phyloP scores from a whole-genome alignment of 2,329 filamentous ascomycete genomes.

The Penicillium concentricum region DNA sequence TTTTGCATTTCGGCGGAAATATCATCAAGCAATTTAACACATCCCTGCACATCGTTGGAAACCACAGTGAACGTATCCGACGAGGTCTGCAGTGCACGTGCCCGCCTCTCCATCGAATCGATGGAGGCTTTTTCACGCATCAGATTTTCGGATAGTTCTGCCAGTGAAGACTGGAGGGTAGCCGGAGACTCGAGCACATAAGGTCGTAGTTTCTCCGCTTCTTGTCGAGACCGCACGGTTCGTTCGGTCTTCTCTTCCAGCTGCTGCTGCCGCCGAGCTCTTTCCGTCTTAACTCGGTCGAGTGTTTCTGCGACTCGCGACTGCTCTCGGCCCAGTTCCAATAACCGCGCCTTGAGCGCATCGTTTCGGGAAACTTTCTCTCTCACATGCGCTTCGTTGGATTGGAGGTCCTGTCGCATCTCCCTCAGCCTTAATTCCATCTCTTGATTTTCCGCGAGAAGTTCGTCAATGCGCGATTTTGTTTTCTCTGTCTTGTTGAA shows the following conservation, averaged over 20 bases:
- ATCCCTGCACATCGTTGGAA: conserved; percentile 78
- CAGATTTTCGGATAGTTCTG: conserved; percentile 77
- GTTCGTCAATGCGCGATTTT: conserved; percentile 80
- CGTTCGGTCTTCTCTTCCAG: conserved; percentile 52
- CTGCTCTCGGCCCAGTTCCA: conserved; percentile 79
- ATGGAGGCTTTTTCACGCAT: conserved; percentile 78
- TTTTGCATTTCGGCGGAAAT: conserved; percentile 79
- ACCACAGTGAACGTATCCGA: conserved; percentile 86
- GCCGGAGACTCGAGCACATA: conserved; percentile 89
- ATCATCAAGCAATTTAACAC: conserved; percentile 86
- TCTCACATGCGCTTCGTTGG: conserved; percentile 76
- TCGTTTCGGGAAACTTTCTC: conserved; percentile 86
- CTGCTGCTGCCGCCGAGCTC: conserved; percentile 67
- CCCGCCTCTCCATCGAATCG: conserved; percentile 79
- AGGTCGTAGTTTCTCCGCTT: conserved; percentile 83
- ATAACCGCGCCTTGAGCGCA: conserved; percentile 75
- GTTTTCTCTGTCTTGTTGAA: conserved; percentile 87
- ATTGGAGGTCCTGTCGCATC: conserved; percentile 74
- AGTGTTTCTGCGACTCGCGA: conserved; percentile 79
- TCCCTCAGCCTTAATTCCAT: conserved; percentile 77
- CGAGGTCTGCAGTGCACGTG: conserved; percentile 87
- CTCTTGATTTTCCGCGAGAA: conserved; percentile 83
- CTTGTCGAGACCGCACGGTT: conserved; percentile 69
- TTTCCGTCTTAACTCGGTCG: conserved; percentile 78
- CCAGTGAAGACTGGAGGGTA: conserved; percentile 75